A percentile compares a stretch with the other conserved stretches of the same genome.
These are phyloP conservation scores for Boletellus sp. DNA, from an alignment of 768 basidiomycete genomes.

Conservation along the genomic window DNA sequence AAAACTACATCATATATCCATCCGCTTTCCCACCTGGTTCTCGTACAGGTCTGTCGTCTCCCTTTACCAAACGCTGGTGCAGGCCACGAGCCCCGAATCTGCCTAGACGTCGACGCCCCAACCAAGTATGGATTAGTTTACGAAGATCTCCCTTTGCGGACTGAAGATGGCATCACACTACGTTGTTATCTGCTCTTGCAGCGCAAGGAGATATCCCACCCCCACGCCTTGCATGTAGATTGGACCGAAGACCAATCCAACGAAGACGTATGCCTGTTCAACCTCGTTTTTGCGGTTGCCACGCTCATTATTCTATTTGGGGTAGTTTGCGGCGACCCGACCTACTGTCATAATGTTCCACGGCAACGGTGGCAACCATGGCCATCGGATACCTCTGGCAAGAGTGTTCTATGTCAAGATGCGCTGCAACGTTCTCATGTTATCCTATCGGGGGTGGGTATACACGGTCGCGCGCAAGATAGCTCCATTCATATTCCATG, in stretches of 20 bases:
- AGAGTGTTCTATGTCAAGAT: constrained; percentile 75
- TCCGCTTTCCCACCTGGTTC: constrained; percentile 80
- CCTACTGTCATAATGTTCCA: constrained; percentile 95
- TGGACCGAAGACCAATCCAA: constrained; percentile 42
- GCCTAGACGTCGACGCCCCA: constrained; percentile 66
- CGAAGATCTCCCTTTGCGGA: constrained; percentile 67
- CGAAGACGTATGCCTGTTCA: constrained; percentile 48
- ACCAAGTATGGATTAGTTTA: constrained; percentile 68
- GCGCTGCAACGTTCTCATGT: constrained; percentile 92
- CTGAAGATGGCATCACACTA: constrained; percentile 68
- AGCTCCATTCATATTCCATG: background rate
- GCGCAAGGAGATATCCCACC: constrained; percentile 42
- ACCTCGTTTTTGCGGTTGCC: background rate
- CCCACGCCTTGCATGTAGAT: constrained; percentile 33
- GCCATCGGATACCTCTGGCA: constrained; percentile 88
- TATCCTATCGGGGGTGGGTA: constrained; percentile 86
- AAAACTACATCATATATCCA: constrained; percentile 89
- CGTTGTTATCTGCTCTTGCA: constrained; percentile 76
- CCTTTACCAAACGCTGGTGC: background rate
- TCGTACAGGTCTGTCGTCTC: constrained; percentile 53
- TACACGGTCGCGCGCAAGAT: background rate
- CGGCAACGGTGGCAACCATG: constrained; percentile 83
- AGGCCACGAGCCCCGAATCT: constrained; percentile 1
- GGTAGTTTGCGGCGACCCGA: constrained; percentile 45
- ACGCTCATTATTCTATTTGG: background rate